Evolutionary conservation across 805 yeast species (phyloP), one percentile per base, ranked within the genome.

Genomic region (Teunomyces tritomae): DNA sequence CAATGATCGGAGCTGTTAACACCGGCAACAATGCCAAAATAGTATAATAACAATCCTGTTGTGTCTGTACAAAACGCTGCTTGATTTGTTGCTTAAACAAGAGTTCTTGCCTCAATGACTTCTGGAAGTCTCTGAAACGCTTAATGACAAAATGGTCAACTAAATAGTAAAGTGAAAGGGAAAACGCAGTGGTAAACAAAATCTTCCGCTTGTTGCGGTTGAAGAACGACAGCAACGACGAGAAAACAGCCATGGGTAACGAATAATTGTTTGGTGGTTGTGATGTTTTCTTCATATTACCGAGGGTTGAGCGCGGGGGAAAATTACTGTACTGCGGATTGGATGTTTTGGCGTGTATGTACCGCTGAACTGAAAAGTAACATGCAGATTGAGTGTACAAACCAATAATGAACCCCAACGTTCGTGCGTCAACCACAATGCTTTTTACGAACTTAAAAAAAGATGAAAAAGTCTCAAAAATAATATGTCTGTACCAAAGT

Each of bases 61-160:
- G 97, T 8, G 97, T 92, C 70, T 90, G 97, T 44, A 86, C 83
- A 58, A 90, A 92, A 49, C 97, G 72, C 56, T 94, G 77, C 56
- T 84, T 84, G 49, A 91, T 85, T 50, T 73, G 78, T 51, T 71
- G 74, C 57, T 72, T 71, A 46, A 71, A 70, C 43, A 67, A 63
- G 44, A 70, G 61, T 49, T 73, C 78, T 52, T 73, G 74, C 45
- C 56, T 62, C 52, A 73, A 59, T 3, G 71, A 57, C 46, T 68
- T 65, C 51, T 72, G 76, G 56, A 71, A 70, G 55, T 68, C 61
- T 45, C 71, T 62, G 47, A 73, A 61, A 48, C 66, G 65, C 53
- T 64, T 64, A 50, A 73, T 58, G 26, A 73, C 63, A 53, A 72
- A 68, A 45, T 73, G 71, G 48, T 73, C 59, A 28, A 73, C 58